A percentile compares a stretch with the other conserved stretches of the same genome.
These are phyloP conservation scores for Pseudisothecium myosuroides DNA, from an alignment of 225 moss, liverwort and hornwort species.

Conservation along the genomic window DNA sequence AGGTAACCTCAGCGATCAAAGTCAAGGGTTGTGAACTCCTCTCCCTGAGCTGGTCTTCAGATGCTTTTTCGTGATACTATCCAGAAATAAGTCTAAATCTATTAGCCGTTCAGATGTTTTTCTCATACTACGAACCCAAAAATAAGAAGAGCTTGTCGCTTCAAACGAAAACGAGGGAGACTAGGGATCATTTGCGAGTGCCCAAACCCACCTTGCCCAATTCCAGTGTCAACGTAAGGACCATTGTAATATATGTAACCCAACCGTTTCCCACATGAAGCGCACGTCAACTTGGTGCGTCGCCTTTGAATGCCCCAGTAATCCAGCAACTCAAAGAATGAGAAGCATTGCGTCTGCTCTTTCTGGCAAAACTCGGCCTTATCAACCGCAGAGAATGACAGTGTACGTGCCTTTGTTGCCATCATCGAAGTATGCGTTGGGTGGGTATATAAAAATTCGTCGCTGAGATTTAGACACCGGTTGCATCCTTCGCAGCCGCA, in stretches of 20 bases:
- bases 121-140: not conserved
- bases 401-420: constrained; percentile 35
- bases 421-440: constrained; percentile 23
- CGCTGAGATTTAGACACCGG: constrained; percentile 16
- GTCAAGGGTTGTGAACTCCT: not conserved
- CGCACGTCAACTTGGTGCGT: constrained; percentile 6
- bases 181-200: constrained; percentile 9
- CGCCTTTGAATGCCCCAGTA: constrained; percentile 26
- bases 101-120: not conserved
- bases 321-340: constrained; percentile 27
- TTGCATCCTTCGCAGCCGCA: constrained; percentile 36
- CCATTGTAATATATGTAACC: constrained; percentile 29
- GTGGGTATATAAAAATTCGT: constrained; percentile 25
- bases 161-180: constrained; percentile 11
- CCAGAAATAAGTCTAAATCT: not conserved
- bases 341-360: constrained; percentile 23
- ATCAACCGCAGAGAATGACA: constrained; percentile 27
- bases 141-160: constrained; percentile 11
- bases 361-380: constrained; percentile 15
- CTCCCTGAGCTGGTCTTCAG: not conserved
- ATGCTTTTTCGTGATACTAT: not conserved
- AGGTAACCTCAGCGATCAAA: not conserved
- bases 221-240: not conserved
- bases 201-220: constrained; percentile 12
- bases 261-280: constrained; percentile 21